phyloP scores from a whole-genome alignment of 2,329 filamentous ascomycete species.

The Colletotrichum noveboracense region DNA sequence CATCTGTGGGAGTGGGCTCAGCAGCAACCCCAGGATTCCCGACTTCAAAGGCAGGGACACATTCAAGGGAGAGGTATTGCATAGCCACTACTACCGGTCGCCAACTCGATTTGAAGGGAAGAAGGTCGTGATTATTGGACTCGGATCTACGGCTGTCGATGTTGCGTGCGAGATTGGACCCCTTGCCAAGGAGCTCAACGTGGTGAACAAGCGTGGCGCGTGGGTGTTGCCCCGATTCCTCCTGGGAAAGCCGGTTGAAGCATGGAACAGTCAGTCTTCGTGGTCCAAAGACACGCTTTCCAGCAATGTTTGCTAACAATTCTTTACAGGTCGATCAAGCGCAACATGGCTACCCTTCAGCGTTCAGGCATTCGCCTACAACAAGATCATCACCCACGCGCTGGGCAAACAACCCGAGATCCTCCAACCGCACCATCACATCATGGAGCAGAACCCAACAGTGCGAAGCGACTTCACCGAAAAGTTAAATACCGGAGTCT shows the following conservation, averaged over 20 bases:
- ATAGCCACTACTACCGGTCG: slow-evolving; percentile 41
- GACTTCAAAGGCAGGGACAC: slow-evolving; percentile 33
- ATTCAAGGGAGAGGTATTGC: slow-evolving; percentile 39
- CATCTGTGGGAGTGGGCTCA: slow-evolving; percentile 38
- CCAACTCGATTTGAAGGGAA: slow-evolving; percentile 38
- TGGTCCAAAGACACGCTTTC: background rate
- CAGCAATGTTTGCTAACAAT: background rate
- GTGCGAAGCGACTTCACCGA: slow-evolving; percentile 34
- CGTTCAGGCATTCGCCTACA: slow-evolving; percentile 33
- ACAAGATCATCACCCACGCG: slow-evolving; percentile 32
- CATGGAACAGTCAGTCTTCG: slow-evolving; percentile 35
- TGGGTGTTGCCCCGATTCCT: slow-evolving; percentile 43
- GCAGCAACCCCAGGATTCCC: slow-evolving; percentile 34
- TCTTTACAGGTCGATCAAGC: slow-evolving; percentile 27
- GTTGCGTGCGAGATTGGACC: slow-evolving; percentile 40
- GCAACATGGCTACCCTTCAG: slow-evolving; percentile 31
- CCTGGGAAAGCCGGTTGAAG: slow-evolving; percentile 39
- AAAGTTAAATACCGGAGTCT: slow-evolving; percentile 33
- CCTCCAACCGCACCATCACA: slow-evolving; percentile 36
- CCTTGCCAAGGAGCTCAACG: slow-evolving; percentile 35
- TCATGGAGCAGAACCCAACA: slow-evolving; percentile 39
- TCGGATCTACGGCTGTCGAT: slow-evolving; percentile 44
- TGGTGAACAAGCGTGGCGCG: slow-evolving; percentile 40
- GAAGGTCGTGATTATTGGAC: slow-evolving; percentile 38
- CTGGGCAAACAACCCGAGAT: slow-evolving; percentile 34